Conservation (phyloP, 768 basidiomycete species). For the Hortiboletus campestris region DNA sequence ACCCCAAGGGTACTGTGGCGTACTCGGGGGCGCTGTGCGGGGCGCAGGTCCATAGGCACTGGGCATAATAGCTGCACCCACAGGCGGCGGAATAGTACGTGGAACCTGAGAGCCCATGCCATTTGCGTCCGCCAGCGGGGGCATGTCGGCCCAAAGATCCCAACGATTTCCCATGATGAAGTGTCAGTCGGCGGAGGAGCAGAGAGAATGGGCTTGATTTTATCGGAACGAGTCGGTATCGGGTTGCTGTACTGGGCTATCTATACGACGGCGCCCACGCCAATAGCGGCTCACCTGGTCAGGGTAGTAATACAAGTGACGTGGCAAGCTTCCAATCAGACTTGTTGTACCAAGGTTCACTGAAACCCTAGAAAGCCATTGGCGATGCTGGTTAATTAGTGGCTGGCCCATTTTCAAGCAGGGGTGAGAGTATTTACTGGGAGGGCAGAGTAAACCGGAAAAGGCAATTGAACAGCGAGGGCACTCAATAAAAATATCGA, state of each 20-base stretch:
- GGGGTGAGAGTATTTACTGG: not conserved
- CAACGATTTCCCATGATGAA: slow-evolving; percentile 17
- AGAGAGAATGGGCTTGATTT: not conserved
- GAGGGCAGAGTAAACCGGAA: slow-evolving; percentile 4
- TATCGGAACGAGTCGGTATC: slow-evolving; percentile 21
- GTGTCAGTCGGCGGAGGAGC: not conserved
- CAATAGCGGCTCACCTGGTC: not conserved
- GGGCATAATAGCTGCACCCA: slow-evolving; percentile 15
- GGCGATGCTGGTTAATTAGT: not conserved
- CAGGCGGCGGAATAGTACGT: slow-evolving; percentile 26
- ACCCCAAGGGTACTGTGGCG: slow-evolving; percentile 13
- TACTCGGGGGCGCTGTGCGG: slow-evolving; percentile 1
- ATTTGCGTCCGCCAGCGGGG: slow-evolving; percentile 23
- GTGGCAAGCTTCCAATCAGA: not conserved
- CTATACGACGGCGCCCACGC: slow-evolving; percentile 3
- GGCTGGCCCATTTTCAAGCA: not conserved
- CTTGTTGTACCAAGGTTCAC: not conserved
- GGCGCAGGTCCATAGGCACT: slow-evolving; percentile 12
- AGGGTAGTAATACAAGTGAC: not conserved
- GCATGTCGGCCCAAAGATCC: slow-evolving; percentile 25
- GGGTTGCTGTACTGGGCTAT: slow-evolving; percentile 18
- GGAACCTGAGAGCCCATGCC: not conserved
- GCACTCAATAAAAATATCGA: not conserved
- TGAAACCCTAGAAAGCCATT: not conserved
- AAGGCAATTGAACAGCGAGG: slow-evolving; percentile 1